phyloP scores from a whole-genome alignment of 1,139 yeast genomes.

The Pichia cactophila region DNA sequence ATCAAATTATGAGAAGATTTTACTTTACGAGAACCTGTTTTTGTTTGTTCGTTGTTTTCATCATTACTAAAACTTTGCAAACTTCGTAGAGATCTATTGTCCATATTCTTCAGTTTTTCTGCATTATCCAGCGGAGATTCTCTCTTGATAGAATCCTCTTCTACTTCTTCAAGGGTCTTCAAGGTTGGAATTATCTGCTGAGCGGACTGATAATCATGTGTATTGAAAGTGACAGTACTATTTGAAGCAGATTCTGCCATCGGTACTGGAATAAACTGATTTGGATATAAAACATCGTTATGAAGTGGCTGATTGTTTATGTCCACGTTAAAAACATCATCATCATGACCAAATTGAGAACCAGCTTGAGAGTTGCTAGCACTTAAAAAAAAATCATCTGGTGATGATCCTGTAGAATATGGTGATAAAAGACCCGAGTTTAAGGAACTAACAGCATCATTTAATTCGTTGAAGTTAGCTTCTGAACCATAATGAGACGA shows the following conservation, averaged over 20 bases:
- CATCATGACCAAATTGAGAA: conserved; percentile 14
- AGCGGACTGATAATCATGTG: conserved; percentile 10
- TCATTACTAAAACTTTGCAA: neutral
- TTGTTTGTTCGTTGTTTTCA: neutral
- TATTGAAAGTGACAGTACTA: conserved; percentile 22
- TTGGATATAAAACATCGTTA: conserved; percentile 16
- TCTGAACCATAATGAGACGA: conserved; percentile 21
- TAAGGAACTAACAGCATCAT: conserved; percentile 26
- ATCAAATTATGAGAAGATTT: conserved; percentile 72
- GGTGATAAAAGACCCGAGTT: conserved; percentile 26
- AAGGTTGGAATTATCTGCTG: conserved; percentile 12
- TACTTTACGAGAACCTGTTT: conserved; percentile 29
- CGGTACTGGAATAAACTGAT: conserved; percentile 19
- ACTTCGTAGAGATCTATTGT: neutral
- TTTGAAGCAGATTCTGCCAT: conserved; percentile 27
- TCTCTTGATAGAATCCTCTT: conserved; percentile 10
- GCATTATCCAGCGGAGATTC: neutral
- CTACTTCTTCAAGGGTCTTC: conserved; percentile 18
- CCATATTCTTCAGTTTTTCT: neutral
- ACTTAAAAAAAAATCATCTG: conserved; percentile 25
- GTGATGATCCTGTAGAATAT: conserved; percentile 29
- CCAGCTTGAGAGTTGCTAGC: conserved; percentile 15
- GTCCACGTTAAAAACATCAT: conserved; percentile 10
- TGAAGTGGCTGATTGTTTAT: conserved; percentile 4
- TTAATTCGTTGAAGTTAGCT: conserved; percentile 24